Conservation (phyloP, 73 alveolate species). For the Diophrys appendiculata region DNA sequence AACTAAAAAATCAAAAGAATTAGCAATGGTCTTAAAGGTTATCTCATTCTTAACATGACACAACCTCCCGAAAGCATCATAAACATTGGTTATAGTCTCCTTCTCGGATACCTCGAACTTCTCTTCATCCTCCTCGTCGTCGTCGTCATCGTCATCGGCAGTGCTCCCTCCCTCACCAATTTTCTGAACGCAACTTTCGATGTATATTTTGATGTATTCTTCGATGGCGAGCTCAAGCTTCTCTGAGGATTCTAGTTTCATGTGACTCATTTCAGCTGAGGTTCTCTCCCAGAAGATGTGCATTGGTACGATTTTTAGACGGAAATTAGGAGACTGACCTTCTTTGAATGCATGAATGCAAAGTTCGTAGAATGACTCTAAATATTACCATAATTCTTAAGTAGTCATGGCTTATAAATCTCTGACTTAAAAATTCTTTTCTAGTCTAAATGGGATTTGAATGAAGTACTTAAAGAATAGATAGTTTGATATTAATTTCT, state of each 20-base stretch:
- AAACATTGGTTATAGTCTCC: slow-evolving; percentile 15
- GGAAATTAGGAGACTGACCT: no score
- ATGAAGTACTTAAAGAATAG: slow-evolving; percentile 29
- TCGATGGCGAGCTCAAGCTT: no score
- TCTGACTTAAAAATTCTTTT: slow-evolving; percentile 45
- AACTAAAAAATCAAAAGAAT: not conserved
- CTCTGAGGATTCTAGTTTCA: no score
- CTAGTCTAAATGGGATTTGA: slow-evolving; percentile 34
- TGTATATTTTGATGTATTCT: slow-evolving; percentile 32
- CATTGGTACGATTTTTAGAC: no score
- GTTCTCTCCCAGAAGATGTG: no score
- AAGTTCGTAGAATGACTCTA: no score
- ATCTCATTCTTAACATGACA: not conserved
- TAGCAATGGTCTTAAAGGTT: not conserved
- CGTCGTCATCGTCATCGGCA: slow-evolving; percentile 34
- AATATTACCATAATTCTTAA: no score
- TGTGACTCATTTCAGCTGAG: no score
- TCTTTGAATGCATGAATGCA: no score
- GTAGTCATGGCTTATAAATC: no score
- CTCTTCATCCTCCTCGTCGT: slow-evolving; percentile 44
- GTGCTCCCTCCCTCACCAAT: not conserved
- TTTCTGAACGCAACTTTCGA: not conserved
- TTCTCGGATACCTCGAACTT: slow-evolving; percentile 32
- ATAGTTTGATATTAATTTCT: slow-evolving; percentile 1
- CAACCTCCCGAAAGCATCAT: not conserved